phyloP scores from a whole-genome alignment of 1,284 basidiomycete species.

The Ustilago sp. region DNA sequence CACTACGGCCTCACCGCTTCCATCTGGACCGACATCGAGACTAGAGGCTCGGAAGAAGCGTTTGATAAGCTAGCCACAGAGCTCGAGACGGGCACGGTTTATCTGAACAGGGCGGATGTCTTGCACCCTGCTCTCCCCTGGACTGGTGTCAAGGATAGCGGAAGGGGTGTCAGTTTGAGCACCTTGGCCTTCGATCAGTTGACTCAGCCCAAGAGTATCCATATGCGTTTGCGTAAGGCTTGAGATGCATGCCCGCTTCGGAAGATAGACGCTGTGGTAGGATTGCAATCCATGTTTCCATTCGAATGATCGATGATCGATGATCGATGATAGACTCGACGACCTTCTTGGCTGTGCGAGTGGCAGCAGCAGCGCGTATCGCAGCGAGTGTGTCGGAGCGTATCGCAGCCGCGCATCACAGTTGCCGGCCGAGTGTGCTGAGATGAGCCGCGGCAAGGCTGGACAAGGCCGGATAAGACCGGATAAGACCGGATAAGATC shows the following conservation, averaged over 20 bases:
- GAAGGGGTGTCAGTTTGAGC: slow-evolving; percentile 87
- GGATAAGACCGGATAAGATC: too few relatives aligned
- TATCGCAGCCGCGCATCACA: too few relatives aligned
- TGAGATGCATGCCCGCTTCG: neutral
- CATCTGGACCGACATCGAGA: slow-evolving; percentile 82
- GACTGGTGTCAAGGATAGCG: slow-evolving; percentile 93
- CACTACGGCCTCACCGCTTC: slow-evolving; percentile 91
- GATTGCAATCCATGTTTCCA: neutral
- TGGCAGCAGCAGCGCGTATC: too few relatives aligned
- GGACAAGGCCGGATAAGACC: too few relatives aligned
- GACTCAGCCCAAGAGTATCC: slow-evolving; percentile 53
- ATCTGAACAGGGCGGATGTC: slow-evolving; percentile 79
- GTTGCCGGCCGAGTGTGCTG: too few relatives aligned
- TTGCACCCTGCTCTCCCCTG: slow-evolving; percentile 91
- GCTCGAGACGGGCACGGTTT: slow-evolving; percentile 89
- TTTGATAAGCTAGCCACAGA: slow-evolving; percentile 80
- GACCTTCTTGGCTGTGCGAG: too few relatives aligned
- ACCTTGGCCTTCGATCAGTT: slow-evolving; percentile 76
- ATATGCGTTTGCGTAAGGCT: slow-evolving; percentile 54
- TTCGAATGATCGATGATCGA: too few relatives aligned
- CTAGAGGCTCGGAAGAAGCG: slow-evolving; percentile 75
- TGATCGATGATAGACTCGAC: too few relatives aligned
- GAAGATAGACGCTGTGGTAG: too few relatives aligned
- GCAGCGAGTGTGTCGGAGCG: too few relatives aligned
- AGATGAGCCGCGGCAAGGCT: too few relatives aligned